Evolutionary conservation across 2,329 filamentous ascomycete species (phyloP).

Genomic region (Alternaria sp.): DNA sequence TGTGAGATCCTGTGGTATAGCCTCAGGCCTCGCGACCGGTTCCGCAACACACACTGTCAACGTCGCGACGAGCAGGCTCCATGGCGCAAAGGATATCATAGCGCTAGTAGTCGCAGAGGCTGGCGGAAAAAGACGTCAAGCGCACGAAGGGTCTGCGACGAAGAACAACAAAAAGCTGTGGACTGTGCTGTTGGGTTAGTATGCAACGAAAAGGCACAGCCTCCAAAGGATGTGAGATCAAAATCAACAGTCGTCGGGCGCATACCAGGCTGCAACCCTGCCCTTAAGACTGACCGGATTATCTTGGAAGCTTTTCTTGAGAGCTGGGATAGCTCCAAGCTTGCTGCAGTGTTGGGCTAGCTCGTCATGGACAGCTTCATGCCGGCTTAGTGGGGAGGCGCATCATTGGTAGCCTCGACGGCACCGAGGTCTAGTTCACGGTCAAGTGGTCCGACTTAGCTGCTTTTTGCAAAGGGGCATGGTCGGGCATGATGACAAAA

Average conservation of each 20-base stretch:
- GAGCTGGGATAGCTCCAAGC: constrained; percentile 41
- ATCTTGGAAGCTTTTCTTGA: constrained; percentile 32
- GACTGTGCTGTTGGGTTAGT: constrained; percentile 24
- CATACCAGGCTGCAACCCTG: constrained; percentile 26
- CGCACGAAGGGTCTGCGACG: background rate
- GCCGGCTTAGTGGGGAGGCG: constrained; percentile 30
- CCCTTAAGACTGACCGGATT: constrained; percentile 40
- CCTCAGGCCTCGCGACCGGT: constrained; percentile 39
- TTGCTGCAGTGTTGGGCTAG: constrained; percentile 39
- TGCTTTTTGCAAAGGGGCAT: constrained; percentile 24
- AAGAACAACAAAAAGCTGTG: constrained; percentile 6
- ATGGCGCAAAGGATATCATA: constrained; percentile 31
- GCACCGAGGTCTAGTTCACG: constrained; percentile 13
- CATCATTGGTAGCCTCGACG: constrained; percentile 29
- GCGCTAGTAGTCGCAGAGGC: constrained; percentile 9
- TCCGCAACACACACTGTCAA: constrained; percentile 32
- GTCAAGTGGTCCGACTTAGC: constrained; percentile 15
- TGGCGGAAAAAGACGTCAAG: background rate
- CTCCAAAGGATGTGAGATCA: constrained; percentile 16
- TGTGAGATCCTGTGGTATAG: constrained; percentile 40
- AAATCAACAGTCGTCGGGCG: constrained; percentile 23
- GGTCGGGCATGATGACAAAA: constrained; percentile 22
- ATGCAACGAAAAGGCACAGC: constrained; percentile 16
- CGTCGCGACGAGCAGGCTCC: constrained; percentile 21
- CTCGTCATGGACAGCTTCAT: constrained; percentile 40